These are phyloP conservation scores for Yamadazyma diddensiae DNA, from an alignment of 1,139 yeast species.

Conservation along the genomic window DNA sequence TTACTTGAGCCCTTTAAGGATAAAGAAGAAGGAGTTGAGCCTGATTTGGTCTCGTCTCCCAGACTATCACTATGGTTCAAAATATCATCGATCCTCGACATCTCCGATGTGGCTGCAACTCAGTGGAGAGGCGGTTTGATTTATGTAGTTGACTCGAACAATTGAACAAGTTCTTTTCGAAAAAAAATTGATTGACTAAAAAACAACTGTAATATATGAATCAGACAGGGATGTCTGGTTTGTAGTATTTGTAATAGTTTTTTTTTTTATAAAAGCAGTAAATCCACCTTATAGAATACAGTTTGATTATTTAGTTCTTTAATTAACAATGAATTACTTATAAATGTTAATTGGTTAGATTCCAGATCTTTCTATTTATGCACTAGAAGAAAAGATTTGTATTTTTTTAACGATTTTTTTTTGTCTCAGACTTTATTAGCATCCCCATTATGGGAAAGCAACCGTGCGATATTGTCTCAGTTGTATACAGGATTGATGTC, in stretches of 20 bases:
- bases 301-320: too few species aligned
- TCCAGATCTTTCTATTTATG: too few species aligned
- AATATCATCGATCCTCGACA: conserved; percentile 14
- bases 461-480: conserved; percentile 9
- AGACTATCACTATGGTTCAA: conserved; percentile 15
- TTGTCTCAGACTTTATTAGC: conserved; percentile 1
- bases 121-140: too few species aligned
- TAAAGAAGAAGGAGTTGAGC: conserved; percentile 10
- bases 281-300: too few species aligned
- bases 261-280: too few species aligned
- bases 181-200: too few species aligned
- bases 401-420: conserved; percentile 1
- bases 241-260: not conserved
- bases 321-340: too few species aligned
- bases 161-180: too few species aligned
- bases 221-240: not conserved
- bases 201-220: too few species aligned
- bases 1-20: conserved; percentile 3
- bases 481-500: conserved; percentile 15
- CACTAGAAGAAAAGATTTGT: not conserved
- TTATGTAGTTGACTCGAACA: too few species aligned
- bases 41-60: conserved; percentile 11
- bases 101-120: too few species aligned
- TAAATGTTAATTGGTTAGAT: too few species aligned
- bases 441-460: conserved; percentile 2